phyloP scores from a whole-genome alignment of 2,329 filamentous ascomycete genomes.

The Nigrospora sphaerica region DNA sequence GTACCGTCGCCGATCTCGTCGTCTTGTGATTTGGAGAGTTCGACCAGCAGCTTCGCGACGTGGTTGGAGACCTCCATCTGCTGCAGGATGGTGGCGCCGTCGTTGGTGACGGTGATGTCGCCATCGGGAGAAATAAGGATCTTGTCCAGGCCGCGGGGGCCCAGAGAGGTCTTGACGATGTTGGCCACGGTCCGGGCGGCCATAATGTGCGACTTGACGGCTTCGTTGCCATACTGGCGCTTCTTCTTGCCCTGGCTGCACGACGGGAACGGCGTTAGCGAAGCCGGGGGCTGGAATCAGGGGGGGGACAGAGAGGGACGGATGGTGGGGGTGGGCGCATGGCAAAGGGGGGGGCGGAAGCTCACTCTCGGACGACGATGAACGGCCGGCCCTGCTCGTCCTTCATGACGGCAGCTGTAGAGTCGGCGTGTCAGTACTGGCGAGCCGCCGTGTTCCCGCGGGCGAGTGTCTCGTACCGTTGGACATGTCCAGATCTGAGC shows the following conservation, averaged over 20 bases:
- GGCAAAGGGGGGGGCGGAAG: conserved; percentile 13
- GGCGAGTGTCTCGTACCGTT: conserved; percentile 54
- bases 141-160: conserved; percentile 94
- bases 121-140: conserved; percentile 98
- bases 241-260: conserved; percentile 92
- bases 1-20: conserved; percentile 98
- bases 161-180: conserved; percentile 95
- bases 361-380: conserved; percentile 95
- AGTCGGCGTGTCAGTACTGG: conserved; percentile 9
- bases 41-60: conserved; percentile 92
- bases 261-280: neutral
- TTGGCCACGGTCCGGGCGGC: conserved; percentile 93
- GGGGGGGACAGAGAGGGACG: neutral
- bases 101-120: conserved; percentile 98
- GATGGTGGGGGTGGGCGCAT: too few species aligned
- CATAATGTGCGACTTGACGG: conserved; percentile 96
- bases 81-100: conserved; percentile 92
- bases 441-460: conserved; percentile 3
- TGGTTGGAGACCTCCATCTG: conserved; percentile 99
- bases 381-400: conserved; percentile 97
- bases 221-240: conserved; percentile 92
- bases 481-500: conserved; percentile 70
- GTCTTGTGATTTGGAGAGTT: conserved; percentile 96
- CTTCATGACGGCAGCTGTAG: conserved; percentile 69
- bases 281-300: conserved; percentile 1